Conservation (phyloP, 2,329 filamentous ascomycete species). For the Xylariomycetidae sp. region DNA sequence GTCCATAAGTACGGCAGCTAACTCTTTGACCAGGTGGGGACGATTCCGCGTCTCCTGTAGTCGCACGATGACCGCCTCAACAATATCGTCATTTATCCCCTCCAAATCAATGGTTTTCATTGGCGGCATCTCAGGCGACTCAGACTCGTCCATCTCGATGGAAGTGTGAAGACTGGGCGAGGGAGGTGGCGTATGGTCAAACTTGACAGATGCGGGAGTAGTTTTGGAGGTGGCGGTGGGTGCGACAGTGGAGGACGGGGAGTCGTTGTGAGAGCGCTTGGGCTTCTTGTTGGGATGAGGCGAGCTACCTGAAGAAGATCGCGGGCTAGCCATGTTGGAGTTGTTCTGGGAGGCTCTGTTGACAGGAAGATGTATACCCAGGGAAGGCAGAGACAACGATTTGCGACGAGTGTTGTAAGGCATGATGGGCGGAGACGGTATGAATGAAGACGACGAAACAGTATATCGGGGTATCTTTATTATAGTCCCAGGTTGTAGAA, state of each 20-base stretch:
- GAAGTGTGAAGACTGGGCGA: slow-evolving; percentile 54
- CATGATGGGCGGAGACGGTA: slow-evolving; percentile 47
- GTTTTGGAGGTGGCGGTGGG: slow-evolving; percentile 26
- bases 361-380: slow-evolving; percentile 82
- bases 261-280: slow-evolving; percentile 68
- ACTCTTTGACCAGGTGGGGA: slow-evolving; percentile 90
- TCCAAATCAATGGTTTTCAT: slow-evolving; percentile 67
- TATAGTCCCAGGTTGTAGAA: slow-evolving; percentile 20
- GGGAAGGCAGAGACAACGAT: slow-evolving; percentile 84
- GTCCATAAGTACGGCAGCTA: slow-evolving; percentile 73
- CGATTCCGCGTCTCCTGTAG: slow-evolving; percentile 86
- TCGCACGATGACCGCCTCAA: slow-evolving; percentile 83
- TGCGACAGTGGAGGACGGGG: slow-evolving; percentile 21
- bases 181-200: slow-evolving; percentile 75
- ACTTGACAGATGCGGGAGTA: slow-evolving; percentile 35
- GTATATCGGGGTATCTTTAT: slow-evolving; percentile 15
- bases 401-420: slow-evolving; percentile 96
- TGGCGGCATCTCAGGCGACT: slow-evolving; percentile 21
- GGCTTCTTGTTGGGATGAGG: slow-evolving; percentile 57
- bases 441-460: slow-evolving; percentile 10
- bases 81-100: slow-evolving; percentile 90
- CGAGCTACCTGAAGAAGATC: slow-evolving; percentile 24
- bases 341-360: slow-evolving; percentile 29
- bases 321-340: slow-evolving; percentile 22
- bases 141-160: slow-evolving; percentile 36